Evolutionary conservation across 2,329 filamentous ascomycete genomes (phyloP), one percentile per base, ranked within the genome.

Genomic region (Coleophoma cylindrospora): DNA sequence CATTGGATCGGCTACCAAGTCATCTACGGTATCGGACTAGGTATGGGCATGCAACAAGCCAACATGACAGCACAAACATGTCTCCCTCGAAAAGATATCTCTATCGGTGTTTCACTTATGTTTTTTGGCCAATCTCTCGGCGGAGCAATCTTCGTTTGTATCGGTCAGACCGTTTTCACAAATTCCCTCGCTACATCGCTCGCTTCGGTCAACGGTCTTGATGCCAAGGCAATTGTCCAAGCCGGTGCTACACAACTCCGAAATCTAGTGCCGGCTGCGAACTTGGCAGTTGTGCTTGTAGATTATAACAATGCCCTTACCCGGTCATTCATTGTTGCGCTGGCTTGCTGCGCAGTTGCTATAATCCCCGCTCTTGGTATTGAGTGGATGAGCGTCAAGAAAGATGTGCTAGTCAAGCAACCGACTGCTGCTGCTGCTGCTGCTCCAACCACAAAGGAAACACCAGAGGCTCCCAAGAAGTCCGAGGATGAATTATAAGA

Each of bases 231-330:
- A 10, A 40, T 55, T 38, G 12, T 49, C 4, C 54, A 54, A 2
- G 69, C 68, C 8, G 77, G 77, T 38, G 77, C 77, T 2, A 81
- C 78, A 0, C 69, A 74, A 49, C 61, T 84, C n/a, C 71, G 73
- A 55, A 57, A 66, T 0, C 62, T 64, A 8, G 70, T 82, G 34
- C 61, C 67, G 0, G 38, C 56, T 0, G 52, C 73, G 38, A 70
- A 66, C 50, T 60, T 81, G 2, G 49, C 59, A 3, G 64, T 64
- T 1, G 75, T 83, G 21, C 65, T 79, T 12, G 40, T 56, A 0
- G 76, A 72, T 0, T 83, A 83, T 64, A 83, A 82, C 56, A 51
- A 62, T 10, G 73, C 77, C 0, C 57, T 83, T 13, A 71, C 68
- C 4, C 63, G 74, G 49, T 72, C 72, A 0, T 83, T 78, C 60